Conservation (phyloP, 306 rosid genomes). For the Quercus berberidifolia region DNA sequence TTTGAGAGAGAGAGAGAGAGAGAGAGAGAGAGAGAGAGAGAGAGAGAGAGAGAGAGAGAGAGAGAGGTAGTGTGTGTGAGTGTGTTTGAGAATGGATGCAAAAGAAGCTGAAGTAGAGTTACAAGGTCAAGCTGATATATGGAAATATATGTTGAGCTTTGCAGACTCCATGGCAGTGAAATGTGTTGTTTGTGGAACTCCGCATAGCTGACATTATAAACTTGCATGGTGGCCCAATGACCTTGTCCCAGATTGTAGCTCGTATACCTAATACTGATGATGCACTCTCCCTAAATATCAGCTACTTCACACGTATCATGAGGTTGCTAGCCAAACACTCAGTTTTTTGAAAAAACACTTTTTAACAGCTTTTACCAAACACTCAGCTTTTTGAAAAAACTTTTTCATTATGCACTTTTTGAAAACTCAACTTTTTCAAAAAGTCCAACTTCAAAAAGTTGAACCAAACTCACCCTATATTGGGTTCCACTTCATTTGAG, state of each 20-base stretch:
- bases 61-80: neutral
- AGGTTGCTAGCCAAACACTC: neutral
- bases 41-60: neutral
- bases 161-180: slow-evolving; percentile 31
- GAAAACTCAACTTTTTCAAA: no score
- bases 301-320: slow-evolving; percentile 37
- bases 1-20: neutral
- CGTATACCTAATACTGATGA: neutral
- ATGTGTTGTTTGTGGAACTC: no score
- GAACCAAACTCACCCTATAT: no score
- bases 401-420: no score
- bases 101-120: slow-evolving; percentile 11
- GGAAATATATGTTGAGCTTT: slow-evolving; percentile 36
- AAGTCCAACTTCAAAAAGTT: no score
- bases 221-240: slow-evolving; percentile 13
- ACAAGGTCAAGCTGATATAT: slow-evolving; percentile 7
- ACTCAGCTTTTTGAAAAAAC: no score
- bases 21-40: neutral
- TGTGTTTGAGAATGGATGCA: neutral
- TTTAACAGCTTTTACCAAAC: no score
- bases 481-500: neutral
- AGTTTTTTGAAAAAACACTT: no score
- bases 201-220: no score
- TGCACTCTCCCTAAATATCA: slow-evolving; percentile 17
- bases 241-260: slow-evolving; percentile 27